Evolutionary conservation across 1,284 basidiomycete species (phyloP), one percentile per base, ranked within the genome.

Genomic region (Trametes hirsuta): DNA sequence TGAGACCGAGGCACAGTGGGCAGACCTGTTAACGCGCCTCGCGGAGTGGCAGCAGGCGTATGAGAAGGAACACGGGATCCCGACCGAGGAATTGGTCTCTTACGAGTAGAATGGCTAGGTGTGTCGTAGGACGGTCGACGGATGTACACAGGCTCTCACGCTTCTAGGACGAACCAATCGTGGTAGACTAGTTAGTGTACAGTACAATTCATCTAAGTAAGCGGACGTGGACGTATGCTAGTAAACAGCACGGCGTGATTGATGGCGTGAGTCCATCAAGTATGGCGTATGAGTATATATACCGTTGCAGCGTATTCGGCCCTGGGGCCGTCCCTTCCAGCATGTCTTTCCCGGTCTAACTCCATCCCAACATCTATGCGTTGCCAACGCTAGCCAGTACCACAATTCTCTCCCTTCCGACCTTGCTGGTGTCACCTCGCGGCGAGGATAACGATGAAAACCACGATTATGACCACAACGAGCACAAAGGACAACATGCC

Each of bases 381-480:
- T 30, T 5, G 30, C 10, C 46, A 47, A 8, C 25, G 10, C 46
- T 6, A 30, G 12, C 9, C 25, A 34, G n/a, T 15, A 25, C 14
- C 12, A 10, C 22, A 14, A 12, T 14, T 12, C 37, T 5, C 37
- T 40, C 24, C 36, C 48, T 40, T 10, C 18, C 44, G 15, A 18
- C 18, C 18, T 18, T 18, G 18, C 18, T 18, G 18, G 15, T 6
- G 36, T 47, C 30, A 48, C 55, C 70, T 74, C 37, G 75, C 76
- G 37, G 73, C 71, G 18, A 83, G 56, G 48, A 86, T 68, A 35
- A 85, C 72, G 1, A 76, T 78, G 69, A 87, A 86, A 0, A 83
- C 79, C n/a, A 80, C 68, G 3, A 79, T 73, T 24, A 84, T 76
- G 25, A 87, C 70, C 0, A 73, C 70, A 10, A 74, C 68, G 4